These are phyloP conservation scores for Ilex asprella DNA, from an alignment of 257 asterid genomes.

Conservation along the genomic window DNA sequence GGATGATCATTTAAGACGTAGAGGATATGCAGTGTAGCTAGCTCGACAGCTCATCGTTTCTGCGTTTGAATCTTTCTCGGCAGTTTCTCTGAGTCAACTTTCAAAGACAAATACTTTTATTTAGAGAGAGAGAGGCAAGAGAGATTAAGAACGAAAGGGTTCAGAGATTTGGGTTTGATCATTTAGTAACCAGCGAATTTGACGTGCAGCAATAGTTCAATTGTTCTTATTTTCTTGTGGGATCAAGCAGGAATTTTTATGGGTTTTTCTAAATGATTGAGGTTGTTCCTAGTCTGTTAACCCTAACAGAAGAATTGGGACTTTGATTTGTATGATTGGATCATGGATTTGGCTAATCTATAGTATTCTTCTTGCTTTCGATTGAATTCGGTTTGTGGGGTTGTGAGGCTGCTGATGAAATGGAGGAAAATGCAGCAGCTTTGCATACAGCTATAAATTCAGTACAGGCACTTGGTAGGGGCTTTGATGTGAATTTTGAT, in stretches of 20 bases:
- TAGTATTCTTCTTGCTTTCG: conserved; percentile 1
- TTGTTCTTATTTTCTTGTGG: background rate
- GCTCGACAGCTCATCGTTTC: conserved; percentile 2
- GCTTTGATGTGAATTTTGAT: conserved; percentile 81
- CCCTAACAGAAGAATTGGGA: conserved; percentile 4
- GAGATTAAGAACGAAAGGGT: background rate
- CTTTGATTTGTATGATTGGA: background rate
- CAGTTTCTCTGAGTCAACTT: conserved; percentile 17
- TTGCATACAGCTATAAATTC: conserved; percentile 63
- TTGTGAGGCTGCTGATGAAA: conserved; percentile 44
- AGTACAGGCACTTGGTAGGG: conserved; percentile 84
- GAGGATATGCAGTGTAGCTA: conserved; percentile 17
- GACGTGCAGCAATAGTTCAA: no score
- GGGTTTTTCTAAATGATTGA: background rate
- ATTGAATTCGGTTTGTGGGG: conserved; percentile 15
- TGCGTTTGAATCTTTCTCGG: conserved; percentile 19
- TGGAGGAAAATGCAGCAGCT: conserved; percentile 86
- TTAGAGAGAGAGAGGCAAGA: background rate
- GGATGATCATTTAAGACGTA: conserved; percentile 40
- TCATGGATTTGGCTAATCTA: conserved; percentile 8
- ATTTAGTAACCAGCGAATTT: background rate
- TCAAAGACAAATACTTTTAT: background rate
- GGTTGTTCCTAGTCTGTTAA: background rate
- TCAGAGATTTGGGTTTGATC: background rate
- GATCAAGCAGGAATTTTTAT: background rate